Evolutionary conservation across 73 alveolate species (phyloP).

Genomic region (Effrenium voratum): DNA sequence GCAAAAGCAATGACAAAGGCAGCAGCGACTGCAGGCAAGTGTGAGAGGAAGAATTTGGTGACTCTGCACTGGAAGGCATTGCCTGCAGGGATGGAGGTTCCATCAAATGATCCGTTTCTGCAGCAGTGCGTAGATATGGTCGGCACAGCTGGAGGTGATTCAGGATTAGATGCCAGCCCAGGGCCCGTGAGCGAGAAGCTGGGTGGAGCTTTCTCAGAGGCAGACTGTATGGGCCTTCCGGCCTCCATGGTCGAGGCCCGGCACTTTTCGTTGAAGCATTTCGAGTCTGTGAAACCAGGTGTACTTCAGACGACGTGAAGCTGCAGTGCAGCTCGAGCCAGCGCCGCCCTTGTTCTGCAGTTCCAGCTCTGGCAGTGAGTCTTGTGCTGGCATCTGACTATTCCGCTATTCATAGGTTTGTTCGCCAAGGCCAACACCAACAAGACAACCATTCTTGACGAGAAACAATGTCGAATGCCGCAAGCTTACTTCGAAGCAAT

Average conservation of each 20-base stretch:
- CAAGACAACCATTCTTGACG: conserved; percentile 60
- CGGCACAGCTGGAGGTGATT: background rate
- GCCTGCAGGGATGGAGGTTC: background rate
- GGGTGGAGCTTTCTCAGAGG: background rate
- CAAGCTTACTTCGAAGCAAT: background rate
- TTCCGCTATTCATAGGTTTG: no score
- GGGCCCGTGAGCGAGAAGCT: no score
- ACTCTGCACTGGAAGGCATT: conserved; percentile 69
- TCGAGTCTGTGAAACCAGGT: background rate
- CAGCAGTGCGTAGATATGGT: conserved; percentile 41
- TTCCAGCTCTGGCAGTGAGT: background rate
- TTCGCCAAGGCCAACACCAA: conserved; percentile 1
- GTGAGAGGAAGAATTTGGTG: conserved; percentile 32
- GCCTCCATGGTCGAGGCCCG: conserved; percentile 60
- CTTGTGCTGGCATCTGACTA: background rate
- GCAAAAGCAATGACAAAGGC: conserved; percentile 29
- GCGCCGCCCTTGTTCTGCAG: background rate
- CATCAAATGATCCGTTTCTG: conserved; percentile 30
- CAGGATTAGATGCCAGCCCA: background rate
- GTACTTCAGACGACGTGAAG: conserved; percentile 77
- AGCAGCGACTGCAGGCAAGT: background rate
- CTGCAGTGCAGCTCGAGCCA: conserved; percentile 62
- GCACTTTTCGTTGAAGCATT: background rate
- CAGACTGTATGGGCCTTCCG: conserved; percentile 11
- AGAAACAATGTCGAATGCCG: conserved; percentile 67